Evolutionary conservation across 257 asterid genomes (phyloP), one percentile per base, ranked within the genome.

Genomic region (Vinca minor): DNA sequence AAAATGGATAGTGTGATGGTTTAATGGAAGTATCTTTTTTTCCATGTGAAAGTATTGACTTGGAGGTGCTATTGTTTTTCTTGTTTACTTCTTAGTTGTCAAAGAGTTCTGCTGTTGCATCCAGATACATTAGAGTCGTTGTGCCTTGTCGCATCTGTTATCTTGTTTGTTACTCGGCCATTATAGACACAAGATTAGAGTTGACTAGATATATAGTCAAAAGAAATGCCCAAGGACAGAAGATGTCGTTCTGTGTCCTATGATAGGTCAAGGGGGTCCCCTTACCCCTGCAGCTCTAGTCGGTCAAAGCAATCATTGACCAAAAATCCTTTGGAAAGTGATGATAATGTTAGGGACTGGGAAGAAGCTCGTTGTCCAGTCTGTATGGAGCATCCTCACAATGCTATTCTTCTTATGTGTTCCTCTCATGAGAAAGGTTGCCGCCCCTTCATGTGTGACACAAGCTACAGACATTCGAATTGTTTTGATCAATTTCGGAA

Each of bases 381-480:
- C 47, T 91, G 96, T 65, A 85, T 91, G 93, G 97, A 91, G 54
- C 94, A 91, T 74, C 97, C 97, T 3, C 97, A 91, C 79, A 91
- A 91, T 55, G 96, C 94, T 17, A 62, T 91, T 63, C 81, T 91
- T 66, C 97, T 91, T n/a, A 7, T 86, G 58, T 91, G 96, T 67
- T 70, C 95, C 17, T 86, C 97, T 5, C 97, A 91, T 42, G 93
- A 87, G 13, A 85, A 87, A 59, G 97, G 95, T 8, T 85, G 97
- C 61, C 95, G 87, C 21, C 93, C 97, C 61, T 91, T 74, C 73
- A 87, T 91, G 95, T 87, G 97, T 67, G 96, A 91, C 80, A 91
- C 97, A n/a, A 91, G 96, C 73, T 84, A 87, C 64, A 85, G 97
- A 48, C 97, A 91, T 71, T 91, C 96, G 5, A 91, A 91, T 70